Conservation (phyloP, 2,329 filamentous ascomycete genomes). For the Penicillium decumbens region DNA sequence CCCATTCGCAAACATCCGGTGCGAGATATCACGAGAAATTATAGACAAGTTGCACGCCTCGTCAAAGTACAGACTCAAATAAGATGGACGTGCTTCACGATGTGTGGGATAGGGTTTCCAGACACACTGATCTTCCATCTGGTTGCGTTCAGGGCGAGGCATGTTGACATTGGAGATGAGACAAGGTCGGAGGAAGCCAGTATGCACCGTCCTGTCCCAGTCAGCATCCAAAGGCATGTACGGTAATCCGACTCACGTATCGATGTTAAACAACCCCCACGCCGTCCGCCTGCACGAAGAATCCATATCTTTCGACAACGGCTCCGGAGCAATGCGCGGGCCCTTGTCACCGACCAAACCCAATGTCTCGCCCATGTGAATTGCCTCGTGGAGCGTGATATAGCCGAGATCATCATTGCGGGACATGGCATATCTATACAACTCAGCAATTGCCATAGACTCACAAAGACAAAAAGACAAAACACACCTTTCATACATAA, state of each 20-base stretch:
- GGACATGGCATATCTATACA: conserved; percentile 34
- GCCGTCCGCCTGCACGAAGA: conserved; percentile 30
- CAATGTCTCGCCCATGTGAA: conserved; percentile 32
- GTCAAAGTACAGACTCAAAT: conserved; percentile 32
- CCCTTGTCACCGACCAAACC: conserved; percentile 30
- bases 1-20: conserved; percentile 27
- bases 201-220: conserved; percentile 30
- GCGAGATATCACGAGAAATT: conserved; percentile 36
- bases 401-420: conserved; percentile 37
- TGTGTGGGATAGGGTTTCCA: conserved; percentile 36
- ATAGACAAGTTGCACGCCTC: conserved; percentile 33
- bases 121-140: conserved; percentile 16
- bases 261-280: conserved; percentile 39
- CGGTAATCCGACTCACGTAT: conserved; percentile 30
- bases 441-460: not conserved
- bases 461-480: not conserved
- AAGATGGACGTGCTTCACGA: conserved; percentile 24
- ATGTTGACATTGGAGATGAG: conserved; percentile 35
- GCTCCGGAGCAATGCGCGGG: conserved; percentile 18
- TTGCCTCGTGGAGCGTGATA: conserved; percentile 36
- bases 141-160: conserved; percentile 15
- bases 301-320: conserved; percentile 29
- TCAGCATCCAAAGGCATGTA: not conserved
- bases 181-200: conserved; percentile 34
- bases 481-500: conserved; percentile 35